These are phyloP conservation scores for Emericellopsis cladophorae DNA, from an alignment of 2,329 filamentous ascomycete genomes.

Conservation along the genomic window DNA sequence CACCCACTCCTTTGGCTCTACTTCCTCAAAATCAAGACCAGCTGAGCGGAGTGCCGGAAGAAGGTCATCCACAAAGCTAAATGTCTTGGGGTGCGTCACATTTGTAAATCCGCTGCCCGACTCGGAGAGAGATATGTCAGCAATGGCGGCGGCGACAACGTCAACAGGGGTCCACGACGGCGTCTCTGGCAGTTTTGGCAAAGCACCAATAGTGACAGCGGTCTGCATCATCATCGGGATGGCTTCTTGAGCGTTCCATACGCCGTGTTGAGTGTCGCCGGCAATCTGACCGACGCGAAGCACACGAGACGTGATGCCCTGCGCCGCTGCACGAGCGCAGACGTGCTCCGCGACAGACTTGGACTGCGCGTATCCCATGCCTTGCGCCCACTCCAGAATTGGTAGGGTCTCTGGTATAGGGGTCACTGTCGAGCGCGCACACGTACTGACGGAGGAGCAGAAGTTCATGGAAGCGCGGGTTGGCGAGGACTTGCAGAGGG, in stretches of 20 bases:
- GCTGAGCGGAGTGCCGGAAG: slow-evolving; percentile 30
- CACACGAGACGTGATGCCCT: slow-evolving; percentile 15
- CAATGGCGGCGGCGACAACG: slow-evolving; percentile 19
- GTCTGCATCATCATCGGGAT: slow-evolving; percentile 39
- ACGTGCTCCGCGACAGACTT: slow-evolving; percentile 27
- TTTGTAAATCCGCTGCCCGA: slow-evolving; percentile 22
- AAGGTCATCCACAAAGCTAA: slow-evolving; percentile 36
- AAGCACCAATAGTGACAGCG: slow-evolving; percentile 27
- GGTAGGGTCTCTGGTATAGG: slow-evolving; percentile 22
- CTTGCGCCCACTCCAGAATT: slow-evolving; percentile 23
- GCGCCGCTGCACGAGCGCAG: slow-evolving; percentile 17
- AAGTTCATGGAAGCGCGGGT: slow-evolving; percentile 27
- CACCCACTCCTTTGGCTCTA: slow-evolving; percentile 30
- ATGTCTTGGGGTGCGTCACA: slow-evolving; percentile 30
- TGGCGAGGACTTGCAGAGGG: slow-evolving; percentile 16
- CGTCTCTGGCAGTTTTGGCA: slow-evolving; percentile 32
- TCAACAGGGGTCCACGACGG: slow-evolving; percentile 30
- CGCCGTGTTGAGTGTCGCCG: slow-evolving; percentile 29
- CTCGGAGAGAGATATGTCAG: slow-evolving; percentile 13
- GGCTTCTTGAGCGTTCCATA: slow-evolving; percentile 39
- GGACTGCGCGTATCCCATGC: slow-evolving; percentile 30
- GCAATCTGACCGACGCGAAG: slow-evolving; percentile 37
- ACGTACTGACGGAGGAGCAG: slow-evolving; percentile 35
- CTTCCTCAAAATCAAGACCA: slow-evolving; percentile 30
- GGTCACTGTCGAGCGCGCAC: slow-evolving; percentile 17